Evolutionary conservation across 208 protist species (phyloP).

Genomic region (Acanthamoeba divionensis): DNA sequence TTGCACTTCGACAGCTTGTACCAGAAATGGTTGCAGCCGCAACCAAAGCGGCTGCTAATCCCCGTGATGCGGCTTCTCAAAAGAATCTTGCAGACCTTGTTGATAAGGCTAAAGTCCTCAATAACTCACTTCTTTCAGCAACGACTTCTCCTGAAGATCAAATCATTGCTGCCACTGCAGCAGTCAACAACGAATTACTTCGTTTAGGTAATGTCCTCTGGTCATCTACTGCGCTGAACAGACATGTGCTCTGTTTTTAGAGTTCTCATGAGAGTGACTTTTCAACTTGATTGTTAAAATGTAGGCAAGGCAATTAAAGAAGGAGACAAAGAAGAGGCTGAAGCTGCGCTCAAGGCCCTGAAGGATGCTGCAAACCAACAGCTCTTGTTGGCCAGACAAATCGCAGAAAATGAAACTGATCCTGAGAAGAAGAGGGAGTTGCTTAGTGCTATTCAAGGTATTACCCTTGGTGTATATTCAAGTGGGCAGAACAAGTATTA

Average conservation of each 20-base stretch:
- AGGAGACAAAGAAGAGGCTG: neutral
- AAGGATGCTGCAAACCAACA: neutral
- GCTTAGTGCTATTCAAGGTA: neutral
- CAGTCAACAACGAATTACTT: neutral
- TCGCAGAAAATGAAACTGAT: neutral
- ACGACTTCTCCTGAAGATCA: slow-evolving; percentile 21
- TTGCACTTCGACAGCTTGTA: neutral
- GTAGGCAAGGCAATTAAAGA: neutral
- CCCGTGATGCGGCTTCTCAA: neutral
- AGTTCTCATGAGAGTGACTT: neutral
- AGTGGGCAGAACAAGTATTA: too few relatives aligned
- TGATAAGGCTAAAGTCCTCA: neutral
- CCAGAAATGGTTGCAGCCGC: neutral
- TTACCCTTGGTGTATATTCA: too few relatives aligned
- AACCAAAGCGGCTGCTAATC: neutral
- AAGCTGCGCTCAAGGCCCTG: neutral
- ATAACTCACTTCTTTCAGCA: slow-evolving; percentile 6
- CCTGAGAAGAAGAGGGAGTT: neutral
- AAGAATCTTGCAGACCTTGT: slow-evolving; percentile 14
- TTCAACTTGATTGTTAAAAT: neutral
- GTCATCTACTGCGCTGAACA: too few relatives aligned
- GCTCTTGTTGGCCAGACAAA: neutral
- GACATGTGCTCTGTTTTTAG: neutral
- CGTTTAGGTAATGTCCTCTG: neutral
- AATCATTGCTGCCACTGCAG: neutral